Evolutionary conservation across 108 stramenopile species (phyloP), one percentile per base, ranked within the genome.

Genomic region (Parmales sp.): DNA sequence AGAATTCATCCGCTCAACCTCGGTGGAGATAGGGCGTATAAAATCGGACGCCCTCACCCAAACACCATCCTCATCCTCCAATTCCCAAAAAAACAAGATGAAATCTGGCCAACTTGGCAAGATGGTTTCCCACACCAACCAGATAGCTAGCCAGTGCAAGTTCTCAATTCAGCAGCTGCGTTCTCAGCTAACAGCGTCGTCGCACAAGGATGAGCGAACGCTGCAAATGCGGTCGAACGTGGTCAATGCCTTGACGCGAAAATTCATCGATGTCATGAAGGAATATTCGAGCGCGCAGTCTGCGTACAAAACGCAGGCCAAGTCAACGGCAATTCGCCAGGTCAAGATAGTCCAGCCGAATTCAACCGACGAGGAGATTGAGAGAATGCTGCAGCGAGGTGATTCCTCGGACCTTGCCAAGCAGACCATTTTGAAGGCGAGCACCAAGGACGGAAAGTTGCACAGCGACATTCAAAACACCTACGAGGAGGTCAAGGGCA

Each of bases 201-300:
- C n/a, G n/a, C n/a, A n/a, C n/a, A n/a, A n/a, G n/a, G n/a, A n/a
- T n/a, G n/a, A n/a, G n/a, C n/a, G 54, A 16, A 60, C 54, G 36
- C 29, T 60, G 31, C 26, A 34, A 23, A 34, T 60, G 3, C 26
- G 54, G 28, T 13, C 29, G 28, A 60, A 60, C 31, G 54, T 60
- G 31, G 54, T 60, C 25, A 28, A 31, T 16, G 54, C 54, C 4
- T 16, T 60, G 5, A 20, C 54, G 28, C 26, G 54, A 6, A 60
- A 60, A 29, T 60, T 60, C 26, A 20, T 60, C 3, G 54, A 60
- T 6, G 31, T 60, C 1, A 60, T 60, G 54, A 60, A 60, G 28
- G 5, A 26, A 16, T 60, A 60, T 34, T 34, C 29, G 20, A 20
- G 20, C 3, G 25, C 54, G 6, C 54, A 60, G 28, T 34, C 29